Conservation (phyloP, 1,139 yeast species). For the Geotrichum fermentans region DNA sequence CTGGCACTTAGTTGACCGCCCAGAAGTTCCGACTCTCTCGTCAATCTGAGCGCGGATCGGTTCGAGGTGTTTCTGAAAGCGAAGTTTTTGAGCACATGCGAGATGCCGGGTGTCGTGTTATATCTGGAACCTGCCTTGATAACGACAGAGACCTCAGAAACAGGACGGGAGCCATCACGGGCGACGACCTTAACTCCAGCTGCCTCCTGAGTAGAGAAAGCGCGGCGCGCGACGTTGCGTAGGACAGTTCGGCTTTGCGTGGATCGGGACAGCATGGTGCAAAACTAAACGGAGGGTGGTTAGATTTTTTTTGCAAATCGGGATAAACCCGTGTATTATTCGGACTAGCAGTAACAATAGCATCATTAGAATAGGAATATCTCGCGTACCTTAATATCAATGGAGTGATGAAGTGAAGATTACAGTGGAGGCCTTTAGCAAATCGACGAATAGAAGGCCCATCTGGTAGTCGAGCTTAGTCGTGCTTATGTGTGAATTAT, state of each 20-base stretch:
- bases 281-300: too few relatives aligned
- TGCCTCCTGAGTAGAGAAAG: constrained; percentile 33
- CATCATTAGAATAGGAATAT: too few relatives aligned
- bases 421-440: too few relatives aligned
- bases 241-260: constrained; percentile 10
- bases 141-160: constrained; percentile 73
- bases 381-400: too few relatives aligned
- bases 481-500: too few relatives aligned
- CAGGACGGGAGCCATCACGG: constrained; percentile 46
- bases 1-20: constrained; percentile 73
- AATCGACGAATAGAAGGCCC: too few relatives aligned
- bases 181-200: constrained; percentile 44
- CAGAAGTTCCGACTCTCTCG: constrained; percentile 89
- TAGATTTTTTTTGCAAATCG: background rate
- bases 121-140: constrained; percentile 84
- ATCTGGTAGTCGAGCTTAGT: too few relatives aligned
- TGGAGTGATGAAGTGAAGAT: too few relatives aligned
- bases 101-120: constrained; percentile 65
- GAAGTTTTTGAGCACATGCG: constrained; percentile 81
- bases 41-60: constrained; percentile 86
- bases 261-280: constrained; percentile 19
- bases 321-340: too few relatives aligned
- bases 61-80: constrained; percentile 74
- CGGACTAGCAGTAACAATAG: too few relatives aligned
- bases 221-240: constrained; percentile 24